Percentiles rank a stretch among this genome's conserved stretches.
phyloP scores from a whole-genome alignment of 495 filamentous ascomycete genomes.

The Platismatia glauca region DNA sequence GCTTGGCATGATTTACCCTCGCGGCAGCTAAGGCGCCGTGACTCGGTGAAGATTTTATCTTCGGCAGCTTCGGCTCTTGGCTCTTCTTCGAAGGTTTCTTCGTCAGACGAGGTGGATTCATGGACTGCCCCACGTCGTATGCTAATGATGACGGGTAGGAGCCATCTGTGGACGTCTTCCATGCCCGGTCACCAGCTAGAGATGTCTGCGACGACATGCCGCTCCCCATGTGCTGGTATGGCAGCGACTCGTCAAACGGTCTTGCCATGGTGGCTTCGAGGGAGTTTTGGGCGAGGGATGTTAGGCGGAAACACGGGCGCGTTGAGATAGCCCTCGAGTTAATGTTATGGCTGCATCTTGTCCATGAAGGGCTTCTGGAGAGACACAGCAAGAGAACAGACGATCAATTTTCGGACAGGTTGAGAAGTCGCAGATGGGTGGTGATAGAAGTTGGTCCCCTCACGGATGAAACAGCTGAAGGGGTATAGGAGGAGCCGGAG shows the following conservation, averaged over 20 bases:
- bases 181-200: slow-evolving; percentile 13
- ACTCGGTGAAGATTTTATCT: slow-evolving; percentile 24
- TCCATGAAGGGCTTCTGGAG: background rate
- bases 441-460: background rate
- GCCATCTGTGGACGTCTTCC: slow-evolving; percentile 4
- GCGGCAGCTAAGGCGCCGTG: slow-evolving; percentile 20
- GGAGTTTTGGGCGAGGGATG: background rate
- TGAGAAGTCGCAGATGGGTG: too few relatives aligned
- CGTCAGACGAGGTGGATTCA: slow-evolving; percentile 4
- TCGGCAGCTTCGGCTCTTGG: slow-evolving; percentile 17
- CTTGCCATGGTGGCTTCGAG: slow-evolving; percentile 16
- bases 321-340: background rate
- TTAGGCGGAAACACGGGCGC: background rate
- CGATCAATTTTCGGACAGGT: background rate
- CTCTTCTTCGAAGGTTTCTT: slow-evolving; percentile 2
- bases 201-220: slow-evolving; percentile 22
- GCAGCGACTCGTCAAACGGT: slow-evolving; percentile 14
- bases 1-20: slow-evolving; percentile 13
- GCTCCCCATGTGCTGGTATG: slow-evolving; percentile 13
- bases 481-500: background rate
- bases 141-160: slow-evolving; percentile 1
- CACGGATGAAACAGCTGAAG: background rate
- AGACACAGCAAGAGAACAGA: background rate
- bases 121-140: slow-evolving; percentile 9
- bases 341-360: slow-evolving; percentile 8